Percentiles rank a stretch among this genome's conserved stretches.
phyloP scores from a whole-genome alignment of 768 basidiomycete species.

The Suillus fuscotomentosus region DNA sequence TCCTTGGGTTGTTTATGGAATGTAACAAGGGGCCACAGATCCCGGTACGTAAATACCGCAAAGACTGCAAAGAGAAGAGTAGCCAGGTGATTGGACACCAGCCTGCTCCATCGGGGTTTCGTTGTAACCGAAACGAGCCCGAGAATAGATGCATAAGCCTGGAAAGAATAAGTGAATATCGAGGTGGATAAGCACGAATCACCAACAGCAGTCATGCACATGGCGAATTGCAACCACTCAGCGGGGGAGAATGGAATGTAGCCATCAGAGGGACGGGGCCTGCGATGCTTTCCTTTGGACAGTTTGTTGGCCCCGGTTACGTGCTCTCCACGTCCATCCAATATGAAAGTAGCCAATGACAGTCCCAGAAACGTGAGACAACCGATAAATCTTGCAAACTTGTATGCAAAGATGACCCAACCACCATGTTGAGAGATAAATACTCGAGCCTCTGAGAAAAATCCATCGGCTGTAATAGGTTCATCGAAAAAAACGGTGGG shows the following conservation, averaged over 20 bases:
- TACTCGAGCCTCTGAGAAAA: constrained; percentile 32
- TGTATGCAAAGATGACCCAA: constrained; percentile 21
- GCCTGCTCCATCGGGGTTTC: constrained; percentile 28
- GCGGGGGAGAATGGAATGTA: not conserved
- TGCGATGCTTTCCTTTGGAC: not conserved
- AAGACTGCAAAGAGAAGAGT: constrained; percentile 47
- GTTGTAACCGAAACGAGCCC: constrained; percentile 36
- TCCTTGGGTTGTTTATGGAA: constrained; percentile 53
- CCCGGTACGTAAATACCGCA: constrained; percentile 53
- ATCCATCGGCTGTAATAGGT: not conserved
- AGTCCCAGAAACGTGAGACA: constrained; percentile 22
- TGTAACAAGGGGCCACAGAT: constrained; percentile 58
- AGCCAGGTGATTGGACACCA: constrained; percentile 40
- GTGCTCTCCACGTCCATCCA: constrained; percentile 5
- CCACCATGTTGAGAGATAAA: constrained; percentile 21
- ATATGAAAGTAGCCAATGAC: constrained; percentile 10
- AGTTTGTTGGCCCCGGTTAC: not conserved
- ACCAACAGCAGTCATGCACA: constrained; percentile 15
- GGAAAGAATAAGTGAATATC: not conserved
- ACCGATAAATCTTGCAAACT: constrained; percentile 18
- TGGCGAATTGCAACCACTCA: constrained; percentile 11
- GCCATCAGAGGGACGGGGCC: not conserved
- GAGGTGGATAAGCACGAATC: not conserved
- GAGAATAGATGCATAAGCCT: constrained; percentile 43
- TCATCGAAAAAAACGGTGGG: not conserved